phyloP scores from a whole-genome alignment of 208 protist species.

The Trypanosoma brucei region DNA sequence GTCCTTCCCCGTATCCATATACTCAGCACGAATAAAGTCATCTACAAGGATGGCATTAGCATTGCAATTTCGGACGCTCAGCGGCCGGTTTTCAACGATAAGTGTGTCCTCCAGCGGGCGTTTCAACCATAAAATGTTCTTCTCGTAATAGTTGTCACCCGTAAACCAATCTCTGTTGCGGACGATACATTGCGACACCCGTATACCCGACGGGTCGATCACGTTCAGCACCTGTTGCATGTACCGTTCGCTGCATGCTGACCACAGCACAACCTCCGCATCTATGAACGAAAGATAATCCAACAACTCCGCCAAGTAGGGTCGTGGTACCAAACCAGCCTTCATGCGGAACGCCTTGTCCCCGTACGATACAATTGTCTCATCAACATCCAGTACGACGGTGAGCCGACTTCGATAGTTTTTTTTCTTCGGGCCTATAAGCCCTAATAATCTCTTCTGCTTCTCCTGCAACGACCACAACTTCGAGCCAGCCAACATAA shows the following conservation, averaged over 20 bases:
- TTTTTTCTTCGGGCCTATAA: constrained; percentile 81
- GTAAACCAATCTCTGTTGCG: constrained; percentile 71
- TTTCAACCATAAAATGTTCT: constrained; percentile 84
- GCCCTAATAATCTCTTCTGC: constrained; percentile 39
- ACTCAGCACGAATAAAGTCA: constrained; percentile 88
- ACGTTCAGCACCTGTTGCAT: constrained; percentile 81
- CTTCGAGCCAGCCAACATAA: constrained; percentile 38
- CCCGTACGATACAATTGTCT: constrained; percentile 86
- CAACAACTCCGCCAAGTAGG: constrained; percentile 81
- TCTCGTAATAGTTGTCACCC: constrained; percentile 85
- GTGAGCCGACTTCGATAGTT: constrained; percentile 76
- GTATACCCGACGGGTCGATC: constrained; percentile 75
- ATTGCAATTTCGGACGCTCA: constrained; percentile 85
- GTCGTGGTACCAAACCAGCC: constrained; percentile 71
- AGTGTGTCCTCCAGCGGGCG: constrained; percentile 73
- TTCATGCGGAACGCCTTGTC: constrained; percentile 88
- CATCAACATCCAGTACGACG: constrained; percentile 85
- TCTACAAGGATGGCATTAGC: constrained; percentile 83
- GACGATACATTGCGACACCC: constrained; percentile 77
- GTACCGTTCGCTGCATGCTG: constrained; percentile 81
- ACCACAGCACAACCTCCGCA: constrained; percentile 88
- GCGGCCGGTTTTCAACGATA: constrained; percentile 79
- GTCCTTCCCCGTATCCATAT: constrained; percentile 86
- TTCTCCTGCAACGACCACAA: constrained; percentile 59
- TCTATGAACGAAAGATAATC: constrained; percentile 84